Evolutionary conservation across 108 stramenopile species (phyloP).

Genomic region (Craspedostauros australis): DNA sequence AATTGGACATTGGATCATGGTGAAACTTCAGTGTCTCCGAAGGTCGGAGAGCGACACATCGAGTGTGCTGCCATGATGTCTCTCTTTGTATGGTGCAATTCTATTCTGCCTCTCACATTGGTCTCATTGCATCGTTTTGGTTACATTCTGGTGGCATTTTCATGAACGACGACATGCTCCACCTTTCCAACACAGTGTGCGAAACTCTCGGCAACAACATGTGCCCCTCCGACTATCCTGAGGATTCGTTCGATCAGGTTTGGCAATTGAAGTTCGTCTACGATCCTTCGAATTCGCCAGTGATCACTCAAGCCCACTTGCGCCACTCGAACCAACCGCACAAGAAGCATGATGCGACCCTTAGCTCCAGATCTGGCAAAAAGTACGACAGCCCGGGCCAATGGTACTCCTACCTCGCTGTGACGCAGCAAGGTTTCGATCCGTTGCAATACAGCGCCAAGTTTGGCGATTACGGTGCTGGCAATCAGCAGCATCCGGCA

Average conservation of each 20-base stretch:
- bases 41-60: no score
- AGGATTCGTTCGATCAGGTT: constrained; percentile 32
- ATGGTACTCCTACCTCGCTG: constrained; percentile 33
- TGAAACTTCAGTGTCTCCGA: no score
- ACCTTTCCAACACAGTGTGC: no score
- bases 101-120: no score
- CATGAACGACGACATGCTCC: no score
- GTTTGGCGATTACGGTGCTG: constrained; percentile 31
- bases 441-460: constrained; percentile 28
- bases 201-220: constrained; percentile 30
- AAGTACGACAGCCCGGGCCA: background rate
- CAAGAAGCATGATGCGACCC: constrained; percentile 8
- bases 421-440: constrained; percentile 31
- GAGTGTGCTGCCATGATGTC: no score
- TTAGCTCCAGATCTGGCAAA: background rate
- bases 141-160: no score
- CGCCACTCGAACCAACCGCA: background rate
- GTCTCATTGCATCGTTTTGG: no score
- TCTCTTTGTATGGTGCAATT: no score
- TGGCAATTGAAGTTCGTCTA: constrained; percentile 57
- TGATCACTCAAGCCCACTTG: background rate
- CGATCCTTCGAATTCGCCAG: background rate
- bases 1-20: no score
- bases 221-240: constrained; percentile 28
- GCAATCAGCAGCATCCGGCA: no score